phyloP scores from a whole-genome alignment of 2,329 filamentous ascomycete species.

The Ophiognomonia clavigignenti-juglandacearum region DNA sequence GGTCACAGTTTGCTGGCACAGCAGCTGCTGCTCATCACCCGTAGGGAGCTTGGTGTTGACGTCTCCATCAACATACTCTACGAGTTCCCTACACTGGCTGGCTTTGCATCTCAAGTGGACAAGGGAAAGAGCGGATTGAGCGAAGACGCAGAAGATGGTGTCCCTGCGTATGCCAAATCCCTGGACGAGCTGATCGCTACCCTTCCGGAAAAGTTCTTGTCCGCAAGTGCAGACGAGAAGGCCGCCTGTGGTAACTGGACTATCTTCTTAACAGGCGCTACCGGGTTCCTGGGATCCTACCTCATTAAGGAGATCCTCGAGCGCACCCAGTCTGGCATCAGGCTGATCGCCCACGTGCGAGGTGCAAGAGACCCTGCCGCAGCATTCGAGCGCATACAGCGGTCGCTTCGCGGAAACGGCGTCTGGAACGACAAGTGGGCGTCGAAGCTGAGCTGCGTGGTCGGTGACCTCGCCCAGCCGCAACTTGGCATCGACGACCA shows the following conservation, averaged over 20 bases:
- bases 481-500: constrained; percentile 65
- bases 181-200: constrained; percentile 38
- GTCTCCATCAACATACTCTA: constrained; percentile 69
- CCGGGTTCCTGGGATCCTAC: constrained; percentile 83
- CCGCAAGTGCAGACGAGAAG: constrained; percentile 22
- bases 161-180: constrained; percentile 45
- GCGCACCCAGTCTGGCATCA: constrained; percentile 45
- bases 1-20: constrained; percentile 80
- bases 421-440: constrained; percentile 70
- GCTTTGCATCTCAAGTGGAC: constrained; percentile 49
- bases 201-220: constrained; percentile 29
- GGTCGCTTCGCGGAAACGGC: constrained; percentile 70
- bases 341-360: constrained; percentile 72
- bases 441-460: constrained; percentile 57
- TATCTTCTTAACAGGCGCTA: constrained; percentile 82
- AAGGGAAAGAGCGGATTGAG: constrained; percentile 7
- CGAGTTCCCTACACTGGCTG: constrained; percentile 49
- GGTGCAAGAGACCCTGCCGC: constrained; percentile 53
- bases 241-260: constrained; percentile 37
- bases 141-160: constrained; percentile 28
- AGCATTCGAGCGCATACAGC: constrained; percentile 59
- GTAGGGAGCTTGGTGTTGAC: constrained; percentile 36
- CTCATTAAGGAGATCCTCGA: constrained; percentile 70
- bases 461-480: constrained; percentile 69
- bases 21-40: constrained; percentile 69